Evolutionary conservation across 495 filamentous ascomycete genomes (phyloP), one percentile per base, ranked within the genome.

Genomic region (Xylaria acuta): DNA sequence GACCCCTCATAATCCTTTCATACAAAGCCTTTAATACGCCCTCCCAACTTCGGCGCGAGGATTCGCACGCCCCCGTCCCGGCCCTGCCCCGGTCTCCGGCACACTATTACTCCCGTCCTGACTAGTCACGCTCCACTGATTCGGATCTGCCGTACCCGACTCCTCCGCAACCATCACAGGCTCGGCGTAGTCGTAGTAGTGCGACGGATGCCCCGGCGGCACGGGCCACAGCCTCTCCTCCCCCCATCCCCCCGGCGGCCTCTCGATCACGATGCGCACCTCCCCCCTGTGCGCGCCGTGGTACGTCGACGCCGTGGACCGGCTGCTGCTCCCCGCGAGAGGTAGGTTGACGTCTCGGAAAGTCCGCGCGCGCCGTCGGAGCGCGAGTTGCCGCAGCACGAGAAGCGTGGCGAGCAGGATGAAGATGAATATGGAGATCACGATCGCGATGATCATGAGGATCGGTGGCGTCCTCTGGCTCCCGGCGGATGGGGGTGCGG

Each of bases 391-490:
- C 32, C 56, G 41, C 5, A 71, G 41, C 1, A 54, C 16, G 69
- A 71, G 40, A 1, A 36, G 56, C 16, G 56, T 22, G 1, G 36
- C 18, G 22, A 71, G 32, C 0, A 71, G 30, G 3, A 64, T 11
- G 43, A 54, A 63, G 40, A 71, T 41, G 30, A 60, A 59, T 32
- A 60, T 40, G 0, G 69, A 71, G 43, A 71, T 36, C 36, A 41
- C 69, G 45, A 64, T 64, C 27, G 58, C 69, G 58, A 71, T 22
- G 34, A 67, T 54, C 64, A 54, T 20, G 1, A 60, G 58, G 11
- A 62, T 22, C n/a, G 56, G 69, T 4, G 58, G 40, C 4, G 14
- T 11, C 18, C 25, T 22, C 32, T 36, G 14, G 22, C 6, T 14
- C 25, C 9, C 22, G 25, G 2, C 62, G 58, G 41, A 9, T 0